Evolutionary conservation across 225 moss, liverwort and hornwort species (phyloP), one percentile per base, ranked within the genome.

Genomic region (Pleurozium schreberi): DNA sequence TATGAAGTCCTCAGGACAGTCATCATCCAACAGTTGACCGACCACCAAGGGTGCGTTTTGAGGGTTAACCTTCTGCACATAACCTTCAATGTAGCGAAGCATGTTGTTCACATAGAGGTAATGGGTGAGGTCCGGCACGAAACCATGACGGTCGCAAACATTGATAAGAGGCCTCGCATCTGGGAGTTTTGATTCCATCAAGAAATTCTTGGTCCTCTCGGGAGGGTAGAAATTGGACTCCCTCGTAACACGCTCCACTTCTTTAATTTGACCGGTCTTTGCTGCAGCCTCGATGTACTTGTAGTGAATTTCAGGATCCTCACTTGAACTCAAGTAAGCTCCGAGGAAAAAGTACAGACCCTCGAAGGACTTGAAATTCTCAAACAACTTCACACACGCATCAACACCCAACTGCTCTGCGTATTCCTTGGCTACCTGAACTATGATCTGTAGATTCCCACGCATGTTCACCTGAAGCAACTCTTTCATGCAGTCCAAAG

Each of bases 281-380:
- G 99, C 99, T 80, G 99, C 97, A 78, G 99, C 99, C 87, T 99
- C 99, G 68, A 99, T 99, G 84, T 99, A 99, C 94, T 99, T 99
- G 88, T 96, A 99, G 89, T 99, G 99, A 81, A 99, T 97, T 88
- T 97, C 99, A 70, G 99, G 99, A 53, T 99, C 97, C 96, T 99
- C 99, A 88, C 99, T 97, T 82, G 96, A 92, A 91, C 97, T 99
- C 85, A 99, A 84, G 88, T 90, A 99, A 70, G 98, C 96, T 47
- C 97, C 96, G 67, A 99, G 96, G 95, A 99, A 99, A 88, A 99
- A 97, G 90, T 97, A 99, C 49, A 99, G 92, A 34, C 98, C 98
- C 90, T 99, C 98, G 53, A 94, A 99, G 15, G 99, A 99, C 82
- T 97, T 99, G 89, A 99, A 99, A 88, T 88, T 95, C 94, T 99